Evolutionary conservation across 176 grass and related monocot species (phyloP).

Genomic region (Musa troglodytarum): DNA sequence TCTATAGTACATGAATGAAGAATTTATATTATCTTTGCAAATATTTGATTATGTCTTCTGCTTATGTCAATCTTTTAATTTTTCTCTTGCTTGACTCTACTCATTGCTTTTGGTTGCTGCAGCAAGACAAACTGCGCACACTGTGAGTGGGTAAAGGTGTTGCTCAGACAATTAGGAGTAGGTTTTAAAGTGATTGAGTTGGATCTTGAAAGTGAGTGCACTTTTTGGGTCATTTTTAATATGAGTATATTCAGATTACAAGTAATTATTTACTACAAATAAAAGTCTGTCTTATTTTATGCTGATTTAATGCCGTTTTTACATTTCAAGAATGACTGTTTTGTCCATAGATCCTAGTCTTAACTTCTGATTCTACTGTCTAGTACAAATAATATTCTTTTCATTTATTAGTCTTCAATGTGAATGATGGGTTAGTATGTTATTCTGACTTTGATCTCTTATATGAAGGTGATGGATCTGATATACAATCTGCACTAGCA

Average conservation of each 20-base stretch:
- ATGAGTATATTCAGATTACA: not conserved
- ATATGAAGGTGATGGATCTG: slow-evolving; percentile 49
- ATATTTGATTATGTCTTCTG: not conserved
- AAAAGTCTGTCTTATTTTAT: not conserved
- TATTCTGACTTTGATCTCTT: slow-evolving; percentile 1
- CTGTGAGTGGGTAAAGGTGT: slow-evolving; percentile 43
- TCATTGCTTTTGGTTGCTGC: slow-evolving; percentile 1
- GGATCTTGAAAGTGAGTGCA: slow-evolving; percentile 51
- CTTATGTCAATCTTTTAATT: not conserved
- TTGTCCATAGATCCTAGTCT: not conserved
- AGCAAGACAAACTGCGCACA: slow-evolving; percentile 55
- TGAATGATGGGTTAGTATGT: not conserved
- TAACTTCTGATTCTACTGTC: not conserved
- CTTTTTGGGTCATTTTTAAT: not conserved
- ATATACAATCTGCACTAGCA: slow-evolving; percentile 41
- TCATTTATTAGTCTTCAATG: not conserved
- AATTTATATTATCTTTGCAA: not conserved
- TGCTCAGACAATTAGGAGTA: slow-evolving; percentile 41
- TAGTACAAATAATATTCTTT: not conserved
- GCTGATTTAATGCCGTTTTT: not conserved
- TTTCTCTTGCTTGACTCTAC: not conserved
- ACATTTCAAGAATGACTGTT: not conserved
- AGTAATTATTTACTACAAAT: not conserved
- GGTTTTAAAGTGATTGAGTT: slow-evolving; percentile 53
- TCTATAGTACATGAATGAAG: not conserved